These are phyloP conservation scores for Fusarium stilboides DNA, from an alignment of 2,329 filamentous ascomycete species.

Conservation along the genomic window DNA sequence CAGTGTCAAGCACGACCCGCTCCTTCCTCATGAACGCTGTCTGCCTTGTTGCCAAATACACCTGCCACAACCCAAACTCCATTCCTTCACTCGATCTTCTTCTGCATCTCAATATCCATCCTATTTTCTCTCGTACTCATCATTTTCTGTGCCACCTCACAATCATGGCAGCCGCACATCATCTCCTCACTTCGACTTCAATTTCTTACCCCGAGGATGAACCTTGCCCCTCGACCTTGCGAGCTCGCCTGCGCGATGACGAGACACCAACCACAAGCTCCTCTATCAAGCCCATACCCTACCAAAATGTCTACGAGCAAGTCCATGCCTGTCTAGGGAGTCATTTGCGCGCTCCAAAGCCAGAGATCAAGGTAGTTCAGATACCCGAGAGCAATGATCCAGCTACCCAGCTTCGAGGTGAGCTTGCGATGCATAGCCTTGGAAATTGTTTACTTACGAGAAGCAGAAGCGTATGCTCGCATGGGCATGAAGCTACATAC, in stretches of 20 bases:
- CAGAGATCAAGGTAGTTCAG: neutral
- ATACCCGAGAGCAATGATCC: neutral
- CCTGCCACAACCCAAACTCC: neutral
- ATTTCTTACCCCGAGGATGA: slow-evolving; percentile 11
- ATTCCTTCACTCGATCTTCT: no score
- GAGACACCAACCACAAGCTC: slow-evolving; percentile 25
- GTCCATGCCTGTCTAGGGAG: slow-evolving; percentile 44
- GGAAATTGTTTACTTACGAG: neutral
- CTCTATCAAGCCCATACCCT: slow-evolving; percentile 8
- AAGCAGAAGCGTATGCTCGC: slow-evolving; percentile 45
- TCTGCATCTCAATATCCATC: no score
- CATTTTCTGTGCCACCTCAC: rapidly evolving
- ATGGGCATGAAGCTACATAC: slow-evolving; percentile 32
- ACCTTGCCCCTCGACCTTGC: slow-evolving; percentile 46
- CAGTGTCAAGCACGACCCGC: no score
- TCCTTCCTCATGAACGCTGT: neutral
- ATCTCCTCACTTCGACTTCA: slow-evolving; percentile 20
- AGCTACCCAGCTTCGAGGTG: slow-evolving; percentile 43
- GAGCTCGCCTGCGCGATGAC: slow-evolving; percentile 50
- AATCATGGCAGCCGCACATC: slow-evolving; percentile 9
- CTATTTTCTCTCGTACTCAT: no score
- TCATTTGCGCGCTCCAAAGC: neutral
- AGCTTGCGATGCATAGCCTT: neutral
- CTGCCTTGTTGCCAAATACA: neutral
- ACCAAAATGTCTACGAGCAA: slow-evolving; percentile 45